Conservation (phyloP, 1,284 basidiomycete genomes). For the Cutaneotrichosporon spelunceum region DNA sequence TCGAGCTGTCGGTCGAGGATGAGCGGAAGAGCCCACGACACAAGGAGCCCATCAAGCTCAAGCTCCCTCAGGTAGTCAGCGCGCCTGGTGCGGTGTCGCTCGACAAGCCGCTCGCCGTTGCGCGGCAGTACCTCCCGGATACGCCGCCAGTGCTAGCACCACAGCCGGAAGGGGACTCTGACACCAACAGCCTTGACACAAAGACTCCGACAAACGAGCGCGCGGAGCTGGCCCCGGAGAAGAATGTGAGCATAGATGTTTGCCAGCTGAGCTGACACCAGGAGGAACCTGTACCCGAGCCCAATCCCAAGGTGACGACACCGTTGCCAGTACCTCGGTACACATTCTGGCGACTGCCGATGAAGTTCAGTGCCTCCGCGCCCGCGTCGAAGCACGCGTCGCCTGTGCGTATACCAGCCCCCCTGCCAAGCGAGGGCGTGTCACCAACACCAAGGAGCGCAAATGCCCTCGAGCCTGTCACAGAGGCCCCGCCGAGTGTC, state of each 20-base stretch:
- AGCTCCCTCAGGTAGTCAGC: constrained; percentile 38
- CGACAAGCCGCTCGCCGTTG: constrained; percentile 38
- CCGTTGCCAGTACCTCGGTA: constrained; percentile 14
- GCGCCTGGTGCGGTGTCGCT: constrained; percentile 21
- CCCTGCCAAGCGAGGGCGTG: constrained; percentile 10
- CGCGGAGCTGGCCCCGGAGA: constrained; percentile 12
- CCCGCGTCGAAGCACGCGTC: constrained; percentile 19
- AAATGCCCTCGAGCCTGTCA: not conserved
- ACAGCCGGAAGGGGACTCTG: constrained; percentile 14
- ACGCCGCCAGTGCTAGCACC: not conserved
- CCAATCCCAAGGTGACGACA: constrained; percentile 1
- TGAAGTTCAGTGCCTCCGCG: constrained; percentile 17
- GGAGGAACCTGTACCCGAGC: constrained; percentile 1
- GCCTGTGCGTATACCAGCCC: constrained; percentile 12
- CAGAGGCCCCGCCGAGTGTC: not conserved
- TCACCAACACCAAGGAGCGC: constrained; percentile 26
- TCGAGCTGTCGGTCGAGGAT: constrained; percentile 58
- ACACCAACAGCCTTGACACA: constrained; percentile 16
- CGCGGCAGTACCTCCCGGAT: constrained; percentile 31
- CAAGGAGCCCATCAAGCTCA: constrained; percentile 23
- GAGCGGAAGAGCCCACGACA: constrained; percentile 64
- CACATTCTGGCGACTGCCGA: constrained; percentile 24
- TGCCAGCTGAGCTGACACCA: not conserved
- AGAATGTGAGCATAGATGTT: constrained; percentile 1
- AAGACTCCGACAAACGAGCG: constrained; percentile 26